phyloP scores from a whole-genome alignment of 495 filamentous ascomycete genomes.

The Aspergillus conjunctus region DNA sequence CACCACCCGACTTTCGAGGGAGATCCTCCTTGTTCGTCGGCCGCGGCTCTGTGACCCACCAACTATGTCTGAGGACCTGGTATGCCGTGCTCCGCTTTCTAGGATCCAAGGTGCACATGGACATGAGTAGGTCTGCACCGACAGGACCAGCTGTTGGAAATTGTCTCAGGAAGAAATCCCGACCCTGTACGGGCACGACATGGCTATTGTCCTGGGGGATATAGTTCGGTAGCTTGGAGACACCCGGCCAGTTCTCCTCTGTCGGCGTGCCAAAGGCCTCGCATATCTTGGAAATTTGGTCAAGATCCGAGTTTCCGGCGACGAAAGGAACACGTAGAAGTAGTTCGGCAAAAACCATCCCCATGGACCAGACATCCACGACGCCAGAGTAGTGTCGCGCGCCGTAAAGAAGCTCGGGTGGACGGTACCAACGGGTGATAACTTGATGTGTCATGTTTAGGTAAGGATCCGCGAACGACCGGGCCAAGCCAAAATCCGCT shows the following conservation, averaged over 20 bases:
- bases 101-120: constrained; percentile 84
- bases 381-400: constrained; percentile 85
- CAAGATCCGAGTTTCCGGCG: constrained; percentile 77
- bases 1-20: constrained; percentile 67
- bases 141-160: constrained; percentile 78
- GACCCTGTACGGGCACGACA: constrained; percentile 60
- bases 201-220: constrained; percentile 56
- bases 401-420: constrained; percentile 89
- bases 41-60: constrained; percentile 82
- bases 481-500: constrained; percentile 94
- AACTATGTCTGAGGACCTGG: constrained; percentile 76
- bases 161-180: constrained; percentile 65
- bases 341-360: constrained; percentile 89
- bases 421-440: constrained; percentile 96
- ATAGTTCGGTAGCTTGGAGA: constrained; percentile 78
- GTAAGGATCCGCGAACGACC: constrained; percentile 86
- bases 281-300: constrained; percentile 78
- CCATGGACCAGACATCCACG: constrained; percentile 96
- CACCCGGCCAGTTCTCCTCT: constrained; percentile 95
- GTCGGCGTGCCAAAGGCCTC: constrained; percentile 86
- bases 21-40: constrained; percentile 84
- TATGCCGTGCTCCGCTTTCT: constrained; percentile 74
- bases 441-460: constrained; percentile 89
- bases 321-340: constrained; percentile 78
- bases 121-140: constrained; percentile 84